phyloP scores from a whole-genome alignment of 163 green algal species.

The Coccomyxa subellipsoidea region DNA sequence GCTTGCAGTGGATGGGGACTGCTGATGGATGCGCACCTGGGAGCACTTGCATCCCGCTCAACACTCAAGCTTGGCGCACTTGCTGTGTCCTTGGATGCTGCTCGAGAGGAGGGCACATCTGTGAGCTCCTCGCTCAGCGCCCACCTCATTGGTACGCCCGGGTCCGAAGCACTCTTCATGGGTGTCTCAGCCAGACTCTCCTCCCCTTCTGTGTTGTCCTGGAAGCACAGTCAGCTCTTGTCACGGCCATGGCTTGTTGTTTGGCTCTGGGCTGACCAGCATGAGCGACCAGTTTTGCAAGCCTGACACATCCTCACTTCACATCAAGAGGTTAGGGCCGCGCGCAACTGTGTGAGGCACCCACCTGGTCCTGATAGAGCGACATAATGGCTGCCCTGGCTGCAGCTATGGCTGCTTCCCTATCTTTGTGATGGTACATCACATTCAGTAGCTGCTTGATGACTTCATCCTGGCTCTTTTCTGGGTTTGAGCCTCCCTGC shows the following conservation, averaged over 20 bases:
- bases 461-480: no score
- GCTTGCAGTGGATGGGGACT: no score
- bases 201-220: not conserved
- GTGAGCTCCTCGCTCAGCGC: not conserved
- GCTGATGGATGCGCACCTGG: no score
- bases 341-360: not conserved
- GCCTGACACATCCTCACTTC: not conserved
- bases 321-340: not conserved
- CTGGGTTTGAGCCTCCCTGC: no score
- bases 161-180: not conserved
- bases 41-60: not conserved
- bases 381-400: not conserved
- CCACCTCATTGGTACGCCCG: not conserved
- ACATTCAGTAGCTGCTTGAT: no score
- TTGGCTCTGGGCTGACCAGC: not conserved
- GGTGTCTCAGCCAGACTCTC: no score
- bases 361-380: not conserved
- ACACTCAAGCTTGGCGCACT: not conserved
- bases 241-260: not conserved
- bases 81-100: not conserved
- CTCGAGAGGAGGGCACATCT: not conserved
- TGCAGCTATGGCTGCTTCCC: no score
- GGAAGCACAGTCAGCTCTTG: not conserved
- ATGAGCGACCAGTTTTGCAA: not conserved
- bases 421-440: no score